Evolutionary conservation across 495 filamentous ascomycete genomes (phyloP).

Genomic region (Podospora didyma): DNA sequence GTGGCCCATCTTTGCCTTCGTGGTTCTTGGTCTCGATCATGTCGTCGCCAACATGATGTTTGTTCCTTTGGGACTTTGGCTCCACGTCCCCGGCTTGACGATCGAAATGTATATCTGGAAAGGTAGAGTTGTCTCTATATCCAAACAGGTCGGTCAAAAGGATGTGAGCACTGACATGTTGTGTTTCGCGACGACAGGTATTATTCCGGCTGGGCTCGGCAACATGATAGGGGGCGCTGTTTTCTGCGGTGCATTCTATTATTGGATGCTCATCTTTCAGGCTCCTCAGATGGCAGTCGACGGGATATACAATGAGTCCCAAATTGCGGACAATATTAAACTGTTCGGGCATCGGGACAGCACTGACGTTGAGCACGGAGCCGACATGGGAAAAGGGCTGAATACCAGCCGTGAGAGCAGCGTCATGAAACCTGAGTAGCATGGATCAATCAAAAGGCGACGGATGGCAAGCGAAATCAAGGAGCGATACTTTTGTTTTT

Average conservation of each 20-base stretch:
- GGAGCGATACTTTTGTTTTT: no score
- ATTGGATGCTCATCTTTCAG: conserved; percentile 45
- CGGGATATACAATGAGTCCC: conserved; percentile 15
- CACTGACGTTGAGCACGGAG: not conserved
- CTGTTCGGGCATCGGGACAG: conserved; percentile 1
- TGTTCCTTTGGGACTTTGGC: conserved; percentile 54
- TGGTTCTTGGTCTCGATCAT: conserved; percentile 56
- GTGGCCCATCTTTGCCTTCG: conserved; percentile 60
- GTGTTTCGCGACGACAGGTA: conserved; percentile 18
- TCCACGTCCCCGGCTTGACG: conserved; percentile 44
- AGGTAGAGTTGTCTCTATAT: conserved; percentile 15
- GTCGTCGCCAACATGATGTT: conserved; percentile 66
- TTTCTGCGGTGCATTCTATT: conserved; percentile 49
- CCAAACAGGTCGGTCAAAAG: not conserved
- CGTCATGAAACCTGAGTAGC: not conserved
- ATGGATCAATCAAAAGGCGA: no score
- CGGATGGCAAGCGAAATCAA: no score
- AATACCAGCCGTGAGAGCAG: not conserved
- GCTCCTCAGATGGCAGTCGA: conserved; percentile 17
- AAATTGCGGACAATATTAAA: conserved; percentile 7
- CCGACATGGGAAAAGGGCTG: not conserved
- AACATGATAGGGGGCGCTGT: conserved; percentile 55
- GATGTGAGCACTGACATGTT: not conserved
- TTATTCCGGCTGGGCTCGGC: conserved; percentile 55
- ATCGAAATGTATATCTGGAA: conserved; percentile 62